A percentile compares a stretch with the other conserved stretches of the same genome.
Evolutionary conservation across 2,329 filamentous ascomycete genomes (phyloP).

Genomic region (Verticillium dahliae): DNA sequence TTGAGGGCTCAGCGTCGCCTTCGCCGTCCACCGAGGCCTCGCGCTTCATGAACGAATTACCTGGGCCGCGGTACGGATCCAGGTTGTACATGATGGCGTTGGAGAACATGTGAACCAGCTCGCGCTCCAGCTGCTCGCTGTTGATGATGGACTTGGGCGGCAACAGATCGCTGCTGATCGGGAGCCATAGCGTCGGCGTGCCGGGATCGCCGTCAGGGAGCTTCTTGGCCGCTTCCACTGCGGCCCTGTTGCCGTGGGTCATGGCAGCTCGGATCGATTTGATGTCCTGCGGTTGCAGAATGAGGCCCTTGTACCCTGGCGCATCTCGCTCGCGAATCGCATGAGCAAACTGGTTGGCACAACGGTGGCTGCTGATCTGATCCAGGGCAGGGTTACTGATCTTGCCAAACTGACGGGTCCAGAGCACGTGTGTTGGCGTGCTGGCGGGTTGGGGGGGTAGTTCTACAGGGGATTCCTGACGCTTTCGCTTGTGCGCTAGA

Average conservation of each 20-base stretch:
- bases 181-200: constrained; percentile 54
- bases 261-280: constrained; percentile 73
- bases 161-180: constrained; percentile 68
- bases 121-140: constrained; percentile 83
- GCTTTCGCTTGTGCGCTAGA: constrained; percentile 46
- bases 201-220: constrained; percentile 55
- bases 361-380: constrained; percentile 69
- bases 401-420: constrained; percentile 69
- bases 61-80: constrained; percentile 66
- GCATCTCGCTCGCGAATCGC: constrained; percentile 69
- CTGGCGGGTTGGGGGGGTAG: constrained; percentile 37
- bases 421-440: constrained; percentile 63
- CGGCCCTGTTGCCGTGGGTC: constrained; percentile 63
- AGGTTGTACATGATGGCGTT: constrained; percentile 99
- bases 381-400: constrained; percentile 69
- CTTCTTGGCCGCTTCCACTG: constrained; percentile 51
- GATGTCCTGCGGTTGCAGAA: constrained; percentile 69
- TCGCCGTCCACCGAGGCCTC: constrained; percentile 39
- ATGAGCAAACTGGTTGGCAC: constrained; percentile 73
- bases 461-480: constrained; percentile 42
- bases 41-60: constrained; percentile 51
- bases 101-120: constrained; percentile 93
- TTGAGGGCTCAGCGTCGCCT: not conserved
- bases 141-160: constrained; percentile 91
- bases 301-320: constrained; percentile 67